Conservation (phyloP, 805 yeast species). For the Soucietia sequanensis region DNA sequence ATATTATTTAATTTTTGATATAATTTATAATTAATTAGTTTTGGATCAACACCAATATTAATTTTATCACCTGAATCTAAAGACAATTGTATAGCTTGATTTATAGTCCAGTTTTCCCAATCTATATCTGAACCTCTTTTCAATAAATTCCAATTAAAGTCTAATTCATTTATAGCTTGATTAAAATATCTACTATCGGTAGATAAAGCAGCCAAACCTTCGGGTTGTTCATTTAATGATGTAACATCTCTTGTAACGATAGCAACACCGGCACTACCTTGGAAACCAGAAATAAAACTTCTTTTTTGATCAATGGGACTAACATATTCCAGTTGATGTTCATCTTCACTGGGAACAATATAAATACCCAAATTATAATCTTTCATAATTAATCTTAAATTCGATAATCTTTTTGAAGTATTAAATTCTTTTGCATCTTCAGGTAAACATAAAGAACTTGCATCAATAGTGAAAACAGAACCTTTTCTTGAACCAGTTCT, state of each 20-base stretch:
- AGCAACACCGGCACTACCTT: conserved; percentile 63
- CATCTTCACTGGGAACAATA: conserved; percentile 60
- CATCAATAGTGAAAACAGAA: conserved; percentile 42
- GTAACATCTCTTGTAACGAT: conserved; percentile 53
- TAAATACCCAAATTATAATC: conserved; percentile 49
- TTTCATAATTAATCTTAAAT: conserved; percentile 57
- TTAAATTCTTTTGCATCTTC: conserved; percentile 52
- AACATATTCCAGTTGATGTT: conserved; percentile 64
- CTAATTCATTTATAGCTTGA: conserved; percentile 58
- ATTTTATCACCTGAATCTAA: conserved; percentile 43
- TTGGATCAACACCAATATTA: conserved; percentile 51
- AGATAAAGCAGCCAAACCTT: conserved; percentile 53
- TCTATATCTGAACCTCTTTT: conserved; percentile 53
- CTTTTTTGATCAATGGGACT: conserved; percentile 54
- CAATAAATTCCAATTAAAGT: conserved; percentile 57
- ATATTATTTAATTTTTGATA: conserved; percentile 29
- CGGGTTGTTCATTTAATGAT: conserved; percentile 51
- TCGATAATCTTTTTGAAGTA: conserved; percentile 61
- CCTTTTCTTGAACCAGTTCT: conserved; percentile 34
- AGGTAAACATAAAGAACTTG: conserved; percentile 40
- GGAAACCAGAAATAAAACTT: conserved; percentile 56
- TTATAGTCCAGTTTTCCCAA: conserved; percentile 60
- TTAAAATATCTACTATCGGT: conserved; percentile 63
- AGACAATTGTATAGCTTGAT: conserved; percentile 48
- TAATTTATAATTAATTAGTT: conserved; percentile 38